phyloP scores from a whole-genome alignment of 805 yeast genomes.

The Ascoidea asiatica region DNA sequence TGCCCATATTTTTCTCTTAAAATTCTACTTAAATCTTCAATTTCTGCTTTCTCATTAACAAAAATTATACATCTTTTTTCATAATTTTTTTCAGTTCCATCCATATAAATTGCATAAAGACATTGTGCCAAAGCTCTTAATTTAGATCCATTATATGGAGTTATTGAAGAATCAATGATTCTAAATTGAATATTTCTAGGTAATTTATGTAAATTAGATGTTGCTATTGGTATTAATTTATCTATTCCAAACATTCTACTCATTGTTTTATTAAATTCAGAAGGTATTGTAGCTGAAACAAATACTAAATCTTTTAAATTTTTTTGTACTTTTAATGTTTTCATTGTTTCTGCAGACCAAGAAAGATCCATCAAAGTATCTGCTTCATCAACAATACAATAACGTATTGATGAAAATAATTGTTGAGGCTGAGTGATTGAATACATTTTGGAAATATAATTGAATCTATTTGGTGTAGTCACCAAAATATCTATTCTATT shows the following conservation, averaged over 20 bases:
- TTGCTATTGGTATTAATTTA: slow-evolving; percentile 32
- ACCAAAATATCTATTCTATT: slow-evolving; percentile 62
- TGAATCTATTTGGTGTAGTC: slow-evolving; percentile 73
- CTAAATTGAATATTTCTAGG: slow-evolving; percentile 64
- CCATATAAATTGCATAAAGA: slow-evolving; percentile 70
- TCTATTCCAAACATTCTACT: slow-evolving; percentile 49
- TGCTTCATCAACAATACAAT: slow-evolving; percentile 81
- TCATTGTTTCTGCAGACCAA: slow-evolving; percentile 54
- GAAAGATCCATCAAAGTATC: slow-evolving; percentile 82
- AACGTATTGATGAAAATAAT: slow-evolving; percentile 32
- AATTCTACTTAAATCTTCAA: slow-evolving; percentile 37
- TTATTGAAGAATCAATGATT: slow-evolving; percentile 58
- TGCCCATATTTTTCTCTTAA: slow-evolving; percentile 33
- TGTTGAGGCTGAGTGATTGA: slow-evolving; percentile 18
- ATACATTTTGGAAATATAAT: slow-evolving; percentile 20
- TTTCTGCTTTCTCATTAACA: slow-evolving; percentile 63
- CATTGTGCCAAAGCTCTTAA: slow-evolving; percentile 80
- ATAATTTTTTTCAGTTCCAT: slow-evolving; percentile 63
- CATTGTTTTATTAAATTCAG: slow-evolving; percentile 53
- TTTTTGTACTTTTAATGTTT: slow-evolving; percentile 18
- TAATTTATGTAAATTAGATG: slow-evolving; percentile 77
- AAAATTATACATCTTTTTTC: slow-evolving; percentile 77
- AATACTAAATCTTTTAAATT: slow-evolving; percentile 53
- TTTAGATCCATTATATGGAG: slow-evolving; percentile 79
- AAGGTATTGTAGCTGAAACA: slow-evolving; percentile 86